phyloP scores from a whole-genome alignment of 805 yeast species.

The Priceomyces melissophilus region DNA sequence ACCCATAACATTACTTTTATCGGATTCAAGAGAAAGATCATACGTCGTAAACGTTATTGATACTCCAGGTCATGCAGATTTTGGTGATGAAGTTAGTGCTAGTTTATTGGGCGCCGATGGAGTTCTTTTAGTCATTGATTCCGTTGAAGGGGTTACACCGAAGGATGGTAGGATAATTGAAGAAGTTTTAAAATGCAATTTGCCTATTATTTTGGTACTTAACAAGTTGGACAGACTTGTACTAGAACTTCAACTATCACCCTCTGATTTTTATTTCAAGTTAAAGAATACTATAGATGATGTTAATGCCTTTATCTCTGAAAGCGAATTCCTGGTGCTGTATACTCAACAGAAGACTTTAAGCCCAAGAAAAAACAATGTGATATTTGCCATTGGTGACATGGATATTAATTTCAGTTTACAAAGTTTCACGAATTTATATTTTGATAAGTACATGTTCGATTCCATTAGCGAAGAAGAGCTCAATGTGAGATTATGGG shows the following conservation, averaged over 20 bases:
- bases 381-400: conserved; percentile 69
- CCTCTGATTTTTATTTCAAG: conserved; percentile 69
- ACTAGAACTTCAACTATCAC: conserved; percentile 73
- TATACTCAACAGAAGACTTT: conserved; percentile 29
- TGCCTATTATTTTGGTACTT: conserved; percentile 58
- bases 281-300: conserved; percentile 57
- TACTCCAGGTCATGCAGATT: conserved; percentile 90
- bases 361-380: conserved; percentile 65
- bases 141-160: conserved; percentile 73
- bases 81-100: conserved; percentile 67
- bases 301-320: conserved; percentile 52
- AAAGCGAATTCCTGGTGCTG: conserved; percentile 22
- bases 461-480: conserved; percentile 20
- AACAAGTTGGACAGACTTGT: conserved; percentile 87
- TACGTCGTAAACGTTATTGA: conserved; percentile 65
- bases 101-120: conserved; percentile 62
- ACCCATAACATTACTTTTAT: conserved; percentile 59
- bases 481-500: conserved; percentile 70
- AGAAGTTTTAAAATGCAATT: conserved; percentile 46
- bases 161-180: conserved; percentile 49
- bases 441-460: conserved; percentile 20
- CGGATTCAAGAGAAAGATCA: conserved; percentile 50
- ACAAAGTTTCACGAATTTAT: conserved; percentile 57
- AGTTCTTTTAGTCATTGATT: conserved; percentile 71
- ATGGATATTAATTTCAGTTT: conserved; percentile 65